Evolutionary conservation across 352 stramenopile species (phyloP), one percentile per base, ranked within the genome.

Genomic region (Elongisporangium anandrum): DNA sequence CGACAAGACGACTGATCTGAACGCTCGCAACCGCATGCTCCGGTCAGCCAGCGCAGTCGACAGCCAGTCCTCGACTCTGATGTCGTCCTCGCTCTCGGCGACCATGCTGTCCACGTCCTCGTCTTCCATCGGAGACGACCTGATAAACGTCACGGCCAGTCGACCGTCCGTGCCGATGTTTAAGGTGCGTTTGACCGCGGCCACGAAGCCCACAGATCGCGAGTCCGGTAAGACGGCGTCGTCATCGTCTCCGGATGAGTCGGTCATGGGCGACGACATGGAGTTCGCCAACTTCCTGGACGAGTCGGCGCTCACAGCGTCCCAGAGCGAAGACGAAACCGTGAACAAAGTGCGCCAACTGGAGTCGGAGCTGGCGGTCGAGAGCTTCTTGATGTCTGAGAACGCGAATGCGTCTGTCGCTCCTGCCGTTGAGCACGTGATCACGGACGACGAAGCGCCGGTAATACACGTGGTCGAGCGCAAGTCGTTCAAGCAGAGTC

Each of bases 361-460:
- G 24, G 64, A 75, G 50, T 69, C 64, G 53, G 79, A 82, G 59
- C 65, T 79, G 51, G 75, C 79, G 52, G 66, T 85, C 34, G 75
- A 74, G 26, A 81, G 69, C 29, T 85, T 85, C 52, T 61, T 85
- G 10, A 75, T 69, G 19, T 67, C 68, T 8, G 73, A 82, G 60
- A 45, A 17, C 12, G 34, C 34, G 13, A 45, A 45, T 17, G 34
- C 34, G 13, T 45, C 34, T 17, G 34, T 45, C 1, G 58, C 50
- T 2, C n/a, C 52, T 6, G 47, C 54, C 9, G 19, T 61, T 17
- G 62, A 52, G 47, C 60, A 41, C 34, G 60, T 68, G n/a, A 20
- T 66, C 10, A 51, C 57, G 7, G 45, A 64, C n/a, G 62, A 54
- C n/a, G 26, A 58, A 34, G 16, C 39, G 15, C 26, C 58, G 4